These are phyloP conservation scores for Kalaharituber pfeilii DNA, from an alignment of 2,329 filamentous ascomycete species.

Conservation along the genomic window DNA sequence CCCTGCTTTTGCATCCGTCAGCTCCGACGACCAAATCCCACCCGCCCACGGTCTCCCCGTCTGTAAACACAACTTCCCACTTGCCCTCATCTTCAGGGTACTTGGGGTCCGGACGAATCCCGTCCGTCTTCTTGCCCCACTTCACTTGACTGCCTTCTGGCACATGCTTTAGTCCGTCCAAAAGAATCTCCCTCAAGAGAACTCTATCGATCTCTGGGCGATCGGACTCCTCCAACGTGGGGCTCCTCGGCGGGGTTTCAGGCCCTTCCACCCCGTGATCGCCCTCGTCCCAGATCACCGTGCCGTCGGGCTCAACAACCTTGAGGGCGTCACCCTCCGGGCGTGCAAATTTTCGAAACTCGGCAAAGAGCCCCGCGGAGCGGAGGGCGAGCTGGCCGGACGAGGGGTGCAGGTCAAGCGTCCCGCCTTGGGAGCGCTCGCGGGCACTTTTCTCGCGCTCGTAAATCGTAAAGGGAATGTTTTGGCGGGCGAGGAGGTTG, in stretches of 20 bases:
- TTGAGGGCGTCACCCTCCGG: not conserved
- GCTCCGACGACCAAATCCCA: slow-evolving; percentile 29
- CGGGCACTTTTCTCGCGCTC: not conserved
- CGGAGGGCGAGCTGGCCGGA: not conserved
- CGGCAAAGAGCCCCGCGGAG: not conserved
- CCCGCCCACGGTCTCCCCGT: not conserved
- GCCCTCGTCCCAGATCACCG: not conserved
- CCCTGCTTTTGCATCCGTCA: slow-evolving; percentile 28
- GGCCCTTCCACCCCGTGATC: not conserved
- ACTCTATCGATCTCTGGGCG: not conserved
- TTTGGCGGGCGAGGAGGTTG: slow-evolving; percentile 34
- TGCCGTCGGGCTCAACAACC: not conserved
- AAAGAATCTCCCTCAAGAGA: not conserved
- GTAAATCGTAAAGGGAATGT: slow-evolving; percentile 18
- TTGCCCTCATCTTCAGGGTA: slow-evolving; percentile 7
- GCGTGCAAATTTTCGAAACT: not conserved
- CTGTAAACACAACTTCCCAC: not conserved
- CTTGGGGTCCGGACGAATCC: slow-evolving; percentile 22
- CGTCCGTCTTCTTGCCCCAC: slow-evolving; percentile 33
- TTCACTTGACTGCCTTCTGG: slow-evolving; percentile 25
- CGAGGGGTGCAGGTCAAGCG: not conserved
- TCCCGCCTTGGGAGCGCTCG: not conserved
- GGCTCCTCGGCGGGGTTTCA: not conserved
- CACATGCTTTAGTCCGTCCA: not conserved
- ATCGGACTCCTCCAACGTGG: no score